Percentiles rank a stretch among this genome's conserved stretches.
Conservation (phyloP, 208 protist genomes). For the Tritrichomonas musculus region DNA sequence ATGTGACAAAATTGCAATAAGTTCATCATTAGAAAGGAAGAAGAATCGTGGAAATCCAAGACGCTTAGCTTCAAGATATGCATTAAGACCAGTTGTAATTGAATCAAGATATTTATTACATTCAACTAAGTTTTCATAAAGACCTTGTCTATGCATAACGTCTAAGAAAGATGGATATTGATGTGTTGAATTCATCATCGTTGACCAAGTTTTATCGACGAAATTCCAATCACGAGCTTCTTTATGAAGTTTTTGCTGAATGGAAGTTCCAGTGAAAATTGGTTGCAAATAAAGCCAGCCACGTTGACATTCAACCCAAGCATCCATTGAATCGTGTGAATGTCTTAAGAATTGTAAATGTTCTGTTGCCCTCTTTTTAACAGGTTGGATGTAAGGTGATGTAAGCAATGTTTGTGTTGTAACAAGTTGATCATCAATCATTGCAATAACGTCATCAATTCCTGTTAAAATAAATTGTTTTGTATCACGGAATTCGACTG, state of each 20-base stretch:
- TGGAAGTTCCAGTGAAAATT: constrained; percentile 7
- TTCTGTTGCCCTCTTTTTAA: background rate
- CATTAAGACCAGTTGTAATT: constrained; percentile 31
- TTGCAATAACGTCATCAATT: background rate
- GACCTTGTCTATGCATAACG: background rate
- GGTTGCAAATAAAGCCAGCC: constrained; percentile 3
- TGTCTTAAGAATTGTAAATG: background rate
- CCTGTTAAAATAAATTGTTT: background rate
- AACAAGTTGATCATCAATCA: constrained; percentile 26
- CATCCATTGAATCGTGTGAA: background rate
- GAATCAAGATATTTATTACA: constrained; percentile 4
- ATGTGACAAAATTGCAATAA: constrained; percentile 73
- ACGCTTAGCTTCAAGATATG: constrained; percentile 67
- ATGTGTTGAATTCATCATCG: background rate
- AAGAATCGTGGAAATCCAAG: constrained; percentile 69
- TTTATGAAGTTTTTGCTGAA: background rate
- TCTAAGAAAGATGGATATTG: background rate
- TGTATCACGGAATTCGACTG: background rate
- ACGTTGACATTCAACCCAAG: background rate
- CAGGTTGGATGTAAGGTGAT: constrained; percentile 16
- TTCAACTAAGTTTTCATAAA: background rate
- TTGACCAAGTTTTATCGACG: background rate
- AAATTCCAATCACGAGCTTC: background rate
- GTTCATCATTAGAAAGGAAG: constrained; percentile 75
- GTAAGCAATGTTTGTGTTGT: constrained; percentile 4